Conservation (phyloP, 108 stramenopile species). For the Fragilaria radians region DNA sequence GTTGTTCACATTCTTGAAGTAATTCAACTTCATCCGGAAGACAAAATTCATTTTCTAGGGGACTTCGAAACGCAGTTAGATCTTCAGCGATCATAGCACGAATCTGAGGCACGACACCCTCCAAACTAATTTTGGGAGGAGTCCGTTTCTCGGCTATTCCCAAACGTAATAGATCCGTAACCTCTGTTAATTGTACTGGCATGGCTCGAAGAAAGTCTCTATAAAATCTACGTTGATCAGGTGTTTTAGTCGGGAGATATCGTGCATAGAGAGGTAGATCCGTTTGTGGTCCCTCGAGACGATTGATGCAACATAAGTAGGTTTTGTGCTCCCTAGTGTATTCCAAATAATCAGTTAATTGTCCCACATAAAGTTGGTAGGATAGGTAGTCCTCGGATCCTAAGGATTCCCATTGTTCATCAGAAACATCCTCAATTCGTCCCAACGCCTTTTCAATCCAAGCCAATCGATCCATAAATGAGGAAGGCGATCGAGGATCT, state of each 20-base stretch:
- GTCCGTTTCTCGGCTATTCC: constrained; percentile 23
- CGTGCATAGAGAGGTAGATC: constrained; percentile 40
- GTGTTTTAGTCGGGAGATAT: constrained; percentile 37
- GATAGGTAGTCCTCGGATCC: constrained; percentile 22
- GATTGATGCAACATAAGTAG: constrained; percentile 44
- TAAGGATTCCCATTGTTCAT: constrained; percentile 9
- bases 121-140: constrained; percentile 22
- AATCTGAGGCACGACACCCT: constrained; percentile 27
- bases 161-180: constrained; percentile 15
- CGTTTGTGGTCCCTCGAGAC: constrained; percentile 49
- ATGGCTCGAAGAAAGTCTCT: constrained; percentile 26
- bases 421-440: constrained; percentile 15
- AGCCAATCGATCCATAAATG: constrained; percentile 26
- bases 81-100: constrained; percentile 20
- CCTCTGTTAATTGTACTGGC: constrained; percentile 24
- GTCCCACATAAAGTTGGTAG: constrained; percentile 27
- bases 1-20: constrained; percentile 10
- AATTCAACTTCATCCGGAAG: constrained; percentile 18
- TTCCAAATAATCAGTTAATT: constrained; percentile 33
- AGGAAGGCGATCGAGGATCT: constrained; percentile 36
- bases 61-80: constrained; percentile 14
- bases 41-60: constrained; percentile 12
- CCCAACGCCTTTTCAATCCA: constrained; percentile 33
- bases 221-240: constrained; percentile 24
- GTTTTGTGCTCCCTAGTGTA: constrained; percentile 30